Conservation (phyloP, 148 eudicot genomes). For the Amaranthus cruentus region DNA sequence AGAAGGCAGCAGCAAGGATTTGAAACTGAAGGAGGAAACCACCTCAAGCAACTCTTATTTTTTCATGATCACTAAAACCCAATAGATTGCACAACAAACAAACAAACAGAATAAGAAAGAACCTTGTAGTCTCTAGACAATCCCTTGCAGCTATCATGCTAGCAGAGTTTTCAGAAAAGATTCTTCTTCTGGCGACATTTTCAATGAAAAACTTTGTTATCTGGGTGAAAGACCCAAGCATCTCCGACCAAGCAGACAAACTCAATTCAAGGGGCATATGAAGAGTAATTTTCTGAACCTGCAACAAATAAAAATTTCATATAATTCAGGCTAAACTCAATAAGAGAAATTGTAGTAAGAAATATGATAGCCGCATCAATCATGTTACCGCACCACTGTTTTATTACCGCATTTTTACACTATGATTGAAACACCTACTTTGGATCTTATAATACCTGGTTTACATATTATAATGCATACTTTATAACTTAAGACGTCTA, state of each 20-base stretch:
- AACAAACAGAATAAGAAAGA: conserved; percentile 2
- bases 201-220: conserved; percentile 40
- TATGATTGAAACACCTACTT: too few relatives aligned
- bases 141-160: conserved; percentile 47
- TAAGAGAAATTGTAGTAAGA: neutral
- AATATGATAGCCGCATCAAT: neutral
- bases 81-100: neutral
- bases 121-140: conserved; percentile 71
- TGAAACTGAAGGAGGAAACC: neutral
- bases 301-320: conserved; percentile 24
- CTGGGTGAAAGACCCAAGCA: conserved; percentile 52
- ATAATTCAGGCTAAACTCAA: neutral
- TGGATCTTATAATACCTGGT: too few relatives aligned
- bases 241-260: conserved; percentile 54
- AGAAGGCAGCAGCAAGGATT: neutral
- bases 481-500: too few relatives aligned
- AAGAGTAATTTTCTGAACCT: conserved; percentile 48
- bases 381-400: too few relatives aligned
- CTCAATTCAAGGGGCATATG: conserved; percentile 47
- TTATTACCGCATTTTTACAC: too few relatives aligned
- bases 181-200: conserved; percentile 27
- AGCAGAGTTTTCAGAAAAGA: conserved; percentile 29
- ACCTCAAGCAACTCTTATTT: neutral
- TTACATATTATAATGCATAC: too few relatives aligned
- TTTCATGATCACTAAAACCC: neutral